Base-by-base conservation (phyloP, 2,329 filamentous ascomycete genomes). In the Pestalotiopsis fici region DNA sequence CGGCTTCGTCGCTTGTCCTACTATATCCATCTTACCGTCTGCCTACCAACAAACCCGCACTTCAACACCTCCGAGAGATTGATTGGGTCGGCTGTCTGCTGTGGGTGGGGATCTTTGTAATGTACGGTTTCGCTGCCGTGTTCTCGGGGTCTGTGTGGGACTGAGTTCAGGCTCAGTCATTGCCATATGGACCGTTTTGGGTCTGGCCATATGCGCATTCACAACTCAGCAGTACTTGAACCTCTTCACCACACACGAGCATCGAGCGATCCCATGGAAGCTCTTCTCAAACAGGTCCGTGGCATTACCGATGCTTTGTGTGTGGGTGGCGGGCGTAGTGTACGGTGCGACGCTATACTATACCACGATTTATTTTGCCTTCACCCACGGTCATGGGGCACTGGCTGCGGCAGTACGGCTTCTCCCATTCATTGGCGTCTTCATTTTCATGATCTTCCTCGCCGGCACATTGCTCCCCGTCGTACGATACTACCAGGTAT, bases 371-470 rank as follows among this genome's bases (percentile, higher is more conserved):
- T 87, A 81, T 75, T 88, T 88, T 73, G 83, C 86, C 67, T 88
- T 88, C 71, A 79, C 79, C 0, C 78, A 76, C 2, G 81, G 81
- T 3, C 79, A 84, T 35, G 76, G 71, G 2, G 78, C 82, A 0
- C 71, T 85, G 3, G 66, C 77, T n/a, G 78, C 82, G 3, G 82
- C 78, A 1, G 78, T 82, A 1, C 76, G 79, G 3, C 72, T 85
- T 0, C 74, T 86, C 1, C 84, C 71, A 2, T 74, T 74, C 35
- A 71, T 69, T 66, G 71, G 66, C 69, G 87, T 87, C 72, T 87
- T 86, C 74, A 91, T 78, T 67, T 86, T 83, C 28, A 81, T 84
- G 25, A 86, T 81, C 73, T 92, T 89, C 54, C 88, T 87, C 69
- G 90, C 78, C 35, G 83, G 83, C 7, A 73, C 70, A 5, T 59